Conservation (phyloP, 2,329 filamentous ascomycete species). For the Thelonectria olida region DNA sequence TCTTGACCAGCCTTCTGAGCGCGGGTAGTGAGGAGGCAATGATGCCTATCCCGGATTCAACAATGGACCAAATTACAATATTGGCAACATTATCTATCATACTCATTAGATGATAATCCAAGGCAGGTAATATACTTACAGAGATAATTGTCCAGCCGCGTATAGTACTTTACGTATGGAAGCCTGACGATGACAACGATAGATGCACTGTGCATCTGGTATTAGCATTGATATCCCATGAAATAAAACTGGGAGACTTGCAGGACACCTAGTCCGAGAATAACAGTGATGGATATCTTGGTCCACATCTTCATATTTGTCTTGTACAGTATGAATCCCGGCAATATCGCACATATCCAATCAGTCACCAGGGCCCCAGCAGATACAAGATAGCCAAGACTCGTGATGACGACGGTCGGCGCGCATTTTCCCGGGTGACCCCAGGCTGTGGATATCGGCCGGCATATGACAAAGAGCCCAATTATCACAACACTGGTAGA, state of each 20-base stretch:
- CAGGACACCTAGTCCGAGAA: constrained; percentile 27
- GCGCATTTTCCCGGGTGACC: constrained; percentile 8
- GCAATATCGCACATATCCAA: constrained; percentile 25
- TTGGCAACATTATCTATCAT: constrained; percentile 19
- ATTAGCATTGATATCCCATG: neutral
- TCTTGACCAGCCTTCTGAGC: constrained; percentile 18
- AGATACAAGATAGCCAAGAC: constrained; percentile 22
- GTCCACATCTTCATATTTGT: constrained; percentile 22
- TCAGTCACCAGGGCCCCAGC: constrained; percentile 13
- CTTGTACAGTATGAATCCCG: constrained; percentile 28
- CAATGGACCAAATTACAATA: constrained; percentile 24
- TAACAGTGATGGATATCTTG: constrained; percentile 24
- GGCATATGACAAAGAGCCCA: constrained; percentile 14
- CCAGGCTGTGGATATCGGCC: constrained; percentile 15
- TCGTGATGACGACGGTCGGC: neutral
- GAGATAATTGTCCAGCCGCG: neutral
- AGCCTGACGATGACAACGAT: constrained; percentile 24
- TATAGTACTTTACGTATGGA: constrained; percentile 24
- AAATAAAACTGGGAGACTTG: neutral
- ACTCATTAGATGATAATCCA: neutral
- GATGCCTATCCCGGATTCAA: constrained; percentile 31
- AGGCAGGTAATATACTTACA: constrained; percentile 19
- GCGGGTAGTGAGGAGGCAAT: constrained; percentile 24
- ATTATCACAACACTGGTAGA: constrained; percentile 13
- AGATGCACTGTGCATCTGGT: constrained; percentile 15